Percentiles rank a stretch among this genome's conserved stretches.
Conservation (phyloP, 1,284 basidiomycete genomes). For the Fistulina hepatica region DNA sequence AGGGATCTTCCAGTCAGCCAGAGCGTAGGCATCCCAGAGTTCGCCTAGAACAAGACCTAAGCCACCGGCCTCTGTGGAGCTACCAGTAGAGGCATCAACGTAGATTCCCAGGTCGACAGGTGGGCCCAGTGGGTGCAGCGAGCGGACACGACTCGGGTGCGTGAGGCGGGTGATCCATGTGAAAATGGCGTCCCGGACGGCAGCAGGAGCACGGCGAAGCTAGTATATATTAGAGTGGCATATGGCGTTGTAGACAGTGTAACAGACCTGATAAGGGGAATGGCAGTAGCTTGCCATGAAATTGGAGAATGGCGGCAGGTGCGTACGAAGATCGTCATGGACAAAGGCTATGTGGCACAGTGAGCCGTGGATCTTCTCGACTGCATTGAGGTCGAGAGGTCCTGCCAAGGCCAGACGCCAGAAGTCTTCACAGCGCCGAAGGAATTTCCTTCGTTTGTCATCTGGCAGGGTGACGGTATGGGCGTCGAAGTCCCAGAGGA, state of each 20-base stretch:
- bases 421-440: slow-evolving; percentile 4
- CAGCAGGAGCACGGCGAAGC: slow-evolving; percentile 8
- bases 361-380: slow-evolving; percentile 14
- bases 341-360: slow-evolving; percentile 15
- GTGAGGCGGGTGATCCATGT: slow-evolving; percentile 20
- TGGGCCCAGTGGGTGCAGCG: slow-evolving; percentile 4
- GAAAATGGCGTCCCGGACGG: slow-evolving; percentile 11
- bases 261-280: no score
- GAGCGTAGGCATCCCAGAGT: slow-evolving; percentile 10
- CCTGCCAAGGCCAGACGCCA: slow-evolving; percentile 11
- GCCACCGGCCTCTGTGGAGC: no score
- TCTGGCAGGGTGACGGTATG: slow-evolving; percentile 13
- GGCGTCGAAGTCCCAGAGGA: slow-evolving; percentile 15
- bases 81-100: slow-evolving; percentile 19
- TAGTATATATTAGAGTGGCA: no score
- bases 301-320: slow-evolving; percentile 15
- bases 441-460: slow-evolving; percentile 14
- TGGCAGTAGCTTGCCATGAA: slow-evolving; percentile 15
- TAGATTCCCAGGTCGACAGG: slow-evolving; percentile 13
- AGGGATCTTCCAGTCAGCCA: slow-evolving; percentile 21
- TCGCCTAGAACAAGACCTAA: slow-evolving; percentile 20
- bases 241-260: no score
- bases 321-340: slow-evolving; percentile 6
- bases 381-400: background rate
- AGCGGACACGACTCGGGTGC: background rate